Conservation (phyloP, 2,329 filamentous ascomycete genomes). For the Metarhizium robertsii region DNA sequence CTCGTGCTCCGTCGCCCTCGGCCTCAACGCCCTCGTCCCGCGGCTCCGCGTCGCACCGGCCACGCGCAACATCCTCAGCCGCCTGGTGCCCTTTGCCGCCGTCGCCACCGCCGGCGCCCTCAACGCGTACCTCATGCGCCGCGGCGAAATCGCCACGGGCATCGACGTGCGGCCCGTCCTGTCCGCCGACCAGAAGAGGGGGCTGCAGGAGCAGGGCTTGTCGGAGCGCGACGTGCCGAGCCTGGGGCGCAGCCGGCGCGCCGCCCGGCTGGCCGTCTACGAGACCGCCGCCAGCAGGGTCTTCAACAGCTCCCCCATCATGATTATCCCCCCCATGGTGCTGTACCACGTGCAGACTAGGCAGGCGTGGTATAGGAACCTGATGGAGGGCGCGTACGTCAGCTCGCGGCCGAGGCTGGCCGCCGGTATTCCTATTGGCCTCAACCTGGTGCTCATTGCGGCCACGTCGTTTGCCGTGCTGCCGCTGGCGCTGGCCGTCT, state of each 20-base stretch:
- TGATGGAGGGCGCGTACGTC: constrained; percentile 64
- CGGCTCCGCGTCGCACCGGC: constrained; percentile 71
- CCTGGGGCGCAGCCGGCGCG: constrained; percentile 79
- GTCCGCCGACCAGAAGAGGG: constrained; percentile 56
- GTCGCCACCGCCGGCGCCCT: constrained; percentile 85
- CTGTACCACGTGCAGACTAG: constrained; percentile 68
- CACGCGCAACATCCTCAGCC: constrained; percentile 65
- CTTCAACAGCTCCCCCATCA: constrained; percentile 90
- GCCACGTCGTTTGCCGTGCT: constrained; percentile 80
- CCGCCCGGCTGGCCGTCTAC: constrained; percentile 79
- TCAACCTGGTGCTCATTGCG: constrained; percentile 83
- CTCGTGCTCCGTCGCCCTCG: constrained; percentile 86
- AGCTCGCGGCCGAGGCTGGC: constrained; percentile 61
- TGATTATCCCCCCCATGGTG: constrained; percentile 86
- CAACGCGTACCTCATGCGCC: constrained; percentile 96
- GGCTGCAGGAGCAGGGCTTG: constrained; percentile 45
- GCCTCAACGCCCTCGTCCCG: constrained; percentile 83
- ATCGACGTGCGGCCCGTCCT: constrained; percentile 88
- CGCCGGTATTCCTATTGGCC: constrained; percentile 49
- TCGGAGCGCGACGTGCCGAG: constrained; percentile 57
- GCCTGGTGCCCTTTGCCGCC: constrained; percentile 93
- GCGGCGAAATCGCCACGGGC: constrained; percentile 85
- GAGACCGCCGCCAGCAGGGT: constrained; percentile 90
- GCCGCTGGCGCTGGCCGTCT: constrained; percentile 81
- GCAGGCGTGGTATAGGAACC: constrained; percentile 28